phyloP scores from a whole-genome alignment of 2,329 filamentous ascomycete genomes.

The Apiospora aurea region DNA sequence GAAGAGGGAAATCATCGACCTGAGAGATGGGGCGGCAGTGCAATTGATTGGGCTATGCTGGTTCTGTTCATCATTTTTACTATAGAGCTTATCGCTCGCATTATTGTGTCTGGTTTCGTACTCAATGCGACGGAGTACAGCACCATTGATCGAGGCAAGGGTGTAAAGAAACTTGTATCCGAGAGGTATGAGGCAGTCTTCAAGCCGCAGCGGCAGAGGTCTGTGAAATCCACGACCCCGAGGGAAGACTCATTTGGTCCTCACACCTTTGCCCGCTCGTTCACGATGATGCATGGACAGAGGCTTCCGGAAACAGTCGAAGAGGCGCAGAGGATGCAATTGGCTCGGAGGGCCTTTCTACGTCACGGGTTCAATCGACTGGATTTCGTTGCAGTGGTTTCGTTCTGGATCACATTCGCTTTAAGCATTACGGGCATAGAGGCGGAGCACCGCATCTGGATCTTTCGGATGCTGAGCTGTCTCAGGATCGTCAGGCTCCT shows the following conservation, averaged over 20 bases:
- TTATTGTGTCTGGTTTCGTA: constrained; percentile 92
- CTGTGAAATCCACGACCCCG: constrained; percentile 62
- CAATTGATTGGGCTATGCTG: constrained; percentile 82
- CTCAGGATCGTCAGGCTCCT: constrained; percentile 91
- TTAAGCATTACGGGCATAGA: constrained; percentile 76
- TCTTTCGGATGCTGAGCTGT: constrained; percentile 97
- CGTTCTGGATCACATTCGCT: constrained; percentile 90
- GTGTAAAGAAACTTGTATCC: constrained; percentile 75
- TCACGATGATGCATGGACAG: constrained; percentile 76
- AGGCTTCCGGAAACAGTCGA: constrained; percentile 67
- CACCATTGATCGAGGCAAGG: constrained; percentile 81
- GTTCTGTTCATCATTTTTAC: constrained; percentile 90
- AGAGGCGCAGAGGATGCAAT: constrained; percentile 82
- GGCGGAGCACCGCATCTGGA: constrained; percentile 73
- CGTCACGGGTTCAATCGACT: constrained; percentile 95
- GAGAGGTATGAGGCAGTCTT: constrained; percentile 83
- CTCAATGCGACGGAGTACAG: constrained; percentile 92
- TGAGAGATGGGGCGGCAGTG: constrained; percentile 66
- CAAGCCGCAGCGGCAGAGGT: constrained; percentile 78
- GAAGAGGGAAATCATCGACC: constrained; percentile 66
- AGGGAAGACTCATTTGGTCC: constrained; percentile 57
- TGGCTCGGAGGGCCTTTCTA: constrained; percentile 90
- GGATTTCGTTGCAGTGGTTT: constrained; percentile 92
- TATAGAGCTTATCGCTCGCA: constrained; percentile 79
- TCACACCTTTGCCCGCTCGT: constrained; percentile 75